Evolutionary conservation across 306 rosid species (phyloP), one percentile per base, ranked within the genome.

Genomic region (Lathyrus aphaca): DNA sequence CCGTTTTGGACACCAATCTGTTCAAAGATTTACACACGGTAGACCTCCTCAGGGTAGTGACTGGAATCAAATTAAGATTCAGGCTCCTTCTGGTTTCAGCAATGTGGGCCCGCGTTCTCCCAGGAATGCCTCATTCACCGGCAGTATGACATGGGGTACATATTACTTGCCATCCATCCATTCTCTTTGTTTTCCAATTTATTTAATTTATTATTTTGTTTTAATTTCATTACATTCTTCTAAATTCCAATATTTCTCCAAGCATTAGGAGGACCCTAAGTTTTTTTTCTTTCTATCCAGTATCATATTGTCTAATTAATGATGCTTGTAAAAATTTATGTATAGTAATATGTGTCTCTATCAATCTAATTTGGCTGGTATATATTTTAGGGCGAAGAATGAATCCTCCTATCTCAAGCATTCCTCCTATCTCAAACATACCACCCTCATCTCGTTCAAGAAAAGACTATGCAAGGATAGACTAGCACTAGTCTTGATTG

Each of bases 111-210:
- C 91, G 1, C 91, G 80, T 68, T 89, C 98, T 71, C 90, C 97
- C 10, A 92, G 96, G 87, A 85, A 65, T 79, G 83, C 77, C 75
- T 80, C 96, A 72, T 80, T 83, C 74, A 72, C 73, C 83, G 86
- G 79, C 68, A 85, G 81, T 76, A 78, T 83, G 84, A 12, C 96
- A 76, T 95, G 99, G 99, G 99, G 99, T 95, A 88, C 84, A 80
- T 63, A 17, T 43, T 63, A 40, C 51, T 19, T 73, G 50, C 79
- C 50, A n/a, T 64, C 39, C 57, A 27, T 56, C 72, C 73, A 49
- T 46, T 50, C 3, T 79, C 74, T 21, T 21, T 18, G 39, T 81
- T 64, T 75, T 49, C 55, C 14, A 16, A 16, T 9, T 57, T 29
- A 35, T 18, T 51, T 12, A 63, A 40, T 40, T 12, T 64, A 18